Base-by-base conservation (phyloP, 1,284 basidiomycete genomes). In the Microbotryum silenes-acaulis region DNA sequence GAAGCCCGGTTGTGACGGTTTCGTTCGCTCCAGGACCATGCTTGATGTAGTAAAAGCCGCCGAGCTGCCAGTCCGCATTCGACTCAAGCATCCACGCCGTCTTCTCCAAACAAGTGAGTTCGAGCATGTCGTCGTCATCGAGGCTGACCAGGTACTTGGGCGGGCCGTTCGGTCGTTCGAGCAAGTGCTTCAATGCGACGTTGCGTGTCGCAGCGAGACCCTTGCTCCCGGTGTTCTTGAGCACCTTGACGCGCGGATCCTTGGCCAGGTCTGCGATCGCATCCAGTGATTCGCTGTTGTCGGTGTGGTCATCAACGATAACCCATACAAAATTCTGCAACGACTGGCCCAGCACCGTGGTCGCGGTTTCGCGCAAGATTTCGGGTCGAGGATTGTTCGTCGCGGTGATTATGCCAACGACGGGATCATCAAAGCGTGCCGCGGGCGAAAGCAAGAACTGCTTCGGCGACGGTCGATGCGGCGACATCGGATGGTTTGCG, bases 121-220 rank as follows among this genome's bases (percentile, higher is more conserved):
- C 68, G 56, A 66, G 66, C 51, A 68, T 54, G 52, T 69, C 68
- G 60, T 69, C 68, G 57, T 69, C 68, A 56, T 69, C 68, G 23
- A 70, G 60, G 42, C 54, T 52, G 56, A 61, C 29, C 47, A 68
- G 29, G 59, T 62, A 68, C 25, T 54, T 37, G 6, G 64, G 56
- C 25, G 58, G 21, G 37, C 23, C 54, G 37, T 45, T 58, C 37
- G 42, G 25, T 29, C 58, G 21, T 57, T 59, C 12, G 27, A 8
- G n/a, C 54, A 67, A 47, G 47, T 59, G 44, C 18, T 65, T 59
- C 42, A 69, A n/a, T 3, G 59, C 68, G 51, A 65, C 59, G 60
- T 69, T 69, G 9, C 68, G 50, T 0, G 59, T 47, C 9, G 57
- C 61, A 6, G 63, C 56, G 10, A 69, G 53, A 6, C 68, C 68